phyloP scores from a whole-genome alignment of 768 basidiomycete species.

The Pleurotus djamor region DNA sequence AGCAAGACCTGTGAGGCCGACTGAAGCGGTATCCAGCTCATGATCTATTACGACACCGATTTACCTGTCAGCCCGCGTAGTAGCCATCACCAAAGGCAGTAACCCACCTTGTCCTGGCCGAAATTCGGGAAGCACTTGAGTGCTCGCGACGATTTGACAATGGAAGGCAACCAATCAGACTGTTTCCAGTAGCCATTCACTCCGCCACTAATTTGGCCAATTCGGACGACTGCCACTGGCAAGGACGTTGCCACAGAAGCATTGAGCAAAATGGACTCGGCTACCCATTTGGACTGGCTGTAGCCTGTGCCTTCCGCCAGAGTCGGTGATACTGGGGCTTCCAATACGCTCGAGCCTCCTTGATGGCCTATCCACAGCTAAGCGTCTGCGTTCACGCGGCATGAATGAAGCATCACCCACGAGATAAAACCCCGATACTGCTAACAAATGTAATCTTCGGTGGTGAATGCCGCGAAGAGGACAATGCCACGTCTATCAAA shows the following conservation, averaged over 20 bases:
- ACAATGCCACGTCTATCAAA: constrained; percentile 36
- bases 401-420: constrained; percentile 15
- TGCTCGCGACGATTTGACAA: constrained; percentile 28
- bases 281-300: constrained; percentile 39
- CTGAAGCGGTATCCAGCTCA: constrained; percentile 21
- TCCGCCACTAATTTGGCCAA: constrained; percentile 34
- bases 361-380: neutral
- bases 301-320: constrained; percentile 25
- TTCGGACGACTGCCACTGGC: constrained; percentile 23
- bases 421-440: constrained; percentile 22
- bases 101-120: constrained; percentile 17
- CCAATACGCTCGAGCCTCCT: neutral
- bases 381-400: constrained; percentile 12
- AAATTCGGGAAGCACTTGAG: constrained; percentile 26
- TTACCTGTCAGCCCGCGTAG: neutral
- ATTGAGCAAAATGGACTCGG: constrained; percentile 27
- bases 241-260: constrained; percentile 20
- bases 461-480: constrained; percentile 18
- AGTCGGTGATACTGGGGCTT: neutral
- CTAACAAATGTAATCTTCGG: constrained; percentile 37
- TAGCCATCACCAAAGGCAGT: neutral
- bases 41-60: neutral
- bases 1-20: constrained; percentile 16
- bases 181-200: constrained; percentile 33
- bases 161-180: constrained; percentile 31